These are phyloP conservation scores for Nitzschia inconspicua DNA, from an alignment of 108 stramenopile genomes.

Conservation along the genomic window DNA sequence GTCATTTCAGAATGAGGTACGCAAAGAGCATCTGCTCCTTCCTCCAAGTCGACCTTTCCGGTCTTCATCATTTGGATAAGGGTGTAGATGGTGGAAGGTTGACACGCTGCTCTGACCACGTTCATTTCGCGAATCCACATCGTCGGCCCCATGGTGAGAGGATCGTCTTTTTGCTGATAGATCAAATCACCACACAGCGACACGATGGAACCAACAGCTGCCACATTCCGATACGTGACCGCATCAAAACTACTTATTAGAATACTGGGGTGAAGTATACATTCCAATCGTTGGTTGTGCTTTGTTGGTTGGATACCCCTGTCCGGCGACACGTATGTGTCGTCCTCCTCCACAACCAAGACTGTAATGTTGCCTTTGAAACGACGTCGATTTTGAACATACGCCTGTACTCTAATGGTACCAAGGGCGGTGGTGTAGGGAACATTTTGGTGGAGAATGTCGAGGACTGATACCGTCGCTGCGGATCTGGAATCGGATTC, in stretches of 20 bases:
- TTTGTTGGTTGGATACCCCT: too few species aligned
- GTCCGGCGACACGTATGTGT: too few species aligned
- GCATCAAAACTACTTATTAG: background rate
- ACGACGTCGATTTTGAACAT: conserved; percentile 70
- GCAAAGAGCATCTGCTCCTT: conserved; percentile 51
- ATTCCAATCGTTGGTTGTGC: conserved; percentile 18
- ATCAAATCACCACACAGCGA: conserved; percentile 36
- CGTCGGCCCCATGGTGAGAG: too few species aligned
- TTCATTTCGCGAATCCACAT: too few species aligned
- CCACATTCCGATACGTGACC: conserved; percentile 49
- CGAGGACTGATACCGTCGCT: background rate
- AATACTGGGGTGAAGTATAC: conserved; percentile 36
- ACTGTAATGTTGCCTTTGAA: conserved; percentile 52
- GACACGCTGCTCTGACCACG: too few species aligned
- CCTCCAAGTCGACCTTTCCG: conserved; percentile 31
- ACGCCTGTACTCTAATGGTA: conserved; percentile 42
- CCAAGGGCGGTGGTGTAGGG: too few species aligned
- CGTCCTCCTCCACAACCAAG: conserved; percentile 45
- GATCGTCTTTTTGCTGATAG: too few species aligned
- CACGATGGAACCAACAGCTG: conserved; percentile 38
- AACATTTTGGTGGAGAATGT: background rate
- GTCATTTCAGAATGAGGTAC: conserved; percentile 39
- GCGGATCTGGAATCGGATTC: background rate
- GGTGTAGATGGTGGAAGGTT: too few species aligned
- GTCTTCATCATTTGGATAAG: conserved; percentile 46